Evolutionary conservation across 1,284 basidiomycete species (phyloP).

Genomic region (Bondarzewia mesenterica): DNA sequence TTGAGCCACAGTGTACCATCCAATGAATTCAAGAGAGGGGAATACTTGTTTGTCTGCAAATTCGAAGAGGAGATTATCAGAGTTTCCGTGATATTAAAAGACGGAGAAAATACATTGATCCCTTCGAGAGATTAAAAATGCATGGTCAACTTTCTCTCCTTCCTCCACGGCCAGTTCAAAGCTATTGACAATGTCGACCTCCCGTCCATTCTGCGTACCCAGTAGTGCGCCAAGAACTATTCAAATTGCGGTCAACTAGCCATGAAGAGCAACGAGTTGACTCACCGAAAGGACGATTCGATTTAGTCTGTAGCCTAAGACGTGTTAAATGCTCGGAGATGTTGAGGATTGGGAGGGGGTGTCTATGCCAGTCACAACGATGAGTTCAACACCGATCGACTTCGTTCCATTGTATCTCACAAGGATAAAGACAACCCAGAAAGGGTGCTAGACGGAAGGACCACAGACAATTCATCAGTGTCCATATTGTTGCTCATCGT

Average conservation of each 20-base stretch:
- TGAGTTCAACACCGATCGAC: neutral
- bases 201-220: constrained; percentile 89
- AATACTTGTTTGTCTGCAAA: constrained; percentile 91
- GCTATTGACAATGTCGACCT: constrained; percentile 93
- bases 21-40: constrained; percentile 91
- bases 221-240: constrained; percentile 88
- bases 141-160: constrained; percentile 62
- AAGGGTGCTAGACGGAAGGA: constrained; percentile 56
- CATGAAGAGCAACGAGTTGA: constrained; percentile 1
- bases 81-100: neutral
- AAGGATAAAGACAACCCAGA: constrained; percentile 66
- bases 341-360: constrained; percentile 93
- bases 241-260: neutral
- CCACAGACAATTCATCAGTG: constrained; percentile 65
- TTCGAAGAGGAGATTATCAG: neutral
- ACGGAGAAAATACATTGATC: constrained; percentile 67
- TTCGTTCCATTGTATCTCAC: constrained; percentile 31
- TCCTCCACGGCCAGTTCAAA: constrained; percentile 79
- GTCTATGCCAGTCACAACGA: constrained; percentile 37
- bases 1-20: constrained; percentile 89
- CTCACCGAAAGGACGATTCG: constrained; percentile 58
- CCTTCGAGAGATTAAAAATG: constrained; percentile 73
- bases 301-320: constrained; percentile 64
- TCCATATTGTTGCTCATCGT: constrained; percentile 72
- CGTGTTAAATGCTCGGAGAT: constrained; percentile 94